phyloP scores from a whole-genome alignment of 2,329 filamentous ascomycete genomes.

The Fusarium haematococcum region DNA sequence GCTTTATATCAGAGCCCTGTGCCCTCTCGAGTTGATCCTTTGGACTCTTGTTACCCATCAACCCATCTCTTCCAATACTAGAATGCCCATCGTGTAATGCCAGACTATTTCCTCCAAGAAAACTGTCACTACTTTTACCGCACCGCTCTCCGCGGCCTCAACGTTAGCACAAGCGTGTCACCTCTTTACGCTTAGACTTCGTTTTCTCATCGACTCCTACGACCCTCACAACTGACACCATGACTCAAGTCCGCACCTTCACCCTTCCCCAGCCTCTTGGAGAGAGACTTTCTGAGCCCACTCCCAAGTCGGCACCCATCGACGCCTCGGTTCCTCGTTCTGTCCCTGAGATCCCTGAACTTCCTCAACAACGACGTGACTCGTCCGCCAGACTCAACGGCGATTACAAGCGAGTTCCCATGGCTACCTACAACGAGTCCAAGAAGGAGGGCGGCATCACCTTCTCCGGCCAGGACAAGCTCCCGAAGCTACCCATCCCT shows the following conservation, averaged over 20 bases:
- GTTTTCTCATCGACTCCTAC: constrained; percentile 10
- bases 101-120: constrained; percentile 84
- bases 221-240: constrained; percentile 45
- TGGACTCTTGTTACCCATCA: constrained; percentile 17
- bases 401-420: constrained; percentile 60
- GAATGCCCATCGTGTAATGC: constrained; percentile 70
- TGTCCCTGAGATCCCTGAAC: constrained; percentile 51
- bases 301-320: constrained; percentile 35
- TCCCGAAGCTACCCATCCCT: constrained; percentile 93
- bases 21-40: constrained; percentile 28
- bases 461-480: constrained; percentile 86
- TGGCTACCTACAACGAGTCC: constrained; percentile 65
- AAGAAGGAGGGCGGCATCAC: constrained; percentile 79
- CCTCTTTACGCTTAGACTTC: constrained; percentile 74
- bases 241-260: constrained; percentile 54
- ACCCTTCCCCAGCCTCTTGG: constrained; percentile 79
- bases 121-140: constrained; percentile 95
- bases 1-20: constrained; percentile 44
- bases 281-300: constrained; percentile 69
- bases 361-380: constrained; percentile 36
- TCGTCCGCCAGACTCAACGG: constrained; percentile 43
- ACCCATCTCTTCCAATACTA: constrained; percentile 13
- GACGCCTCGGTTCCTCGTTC: constrained; percentile 55
- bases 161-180: constrained; percentile 82
- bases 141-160: constrained; percentile 87